phyloP scores from a whole-genome alignment of 257 asterid genomes.

The Lithospermum erythrorhizon region DNA sequence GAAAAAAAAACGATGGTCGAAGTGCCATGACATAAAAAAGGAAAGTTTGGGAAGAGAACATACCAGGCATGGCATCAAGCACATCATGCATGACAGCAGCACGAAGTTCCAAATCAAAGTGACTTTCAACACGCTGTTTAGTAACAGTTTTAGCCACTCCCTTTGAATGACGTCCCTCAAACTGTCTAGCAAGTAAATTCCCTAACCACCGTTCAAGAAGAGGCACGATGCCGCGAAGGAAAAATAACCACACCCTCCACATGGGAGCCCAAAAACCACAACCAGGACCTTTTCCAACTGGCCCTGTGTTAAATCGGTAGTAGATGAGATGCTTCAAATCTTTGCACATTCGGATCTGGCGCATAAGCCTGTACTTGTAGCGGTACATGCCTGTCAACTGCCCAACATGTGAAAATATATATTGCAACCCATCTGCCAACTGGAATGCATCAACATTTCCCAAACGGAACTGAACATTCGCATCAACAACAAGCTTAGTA shows the following conservation, averaged over 20 bases:
- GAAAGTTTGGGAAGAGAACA: constrained; percentile 5
- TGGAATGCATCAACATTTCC: constrained; percentile 99
- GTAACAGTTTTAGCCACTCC: constrained; percentile 99
- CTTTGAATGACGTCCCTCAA: constrained; percentile 95
- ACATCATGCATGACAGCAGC: constrained; percentile 99
- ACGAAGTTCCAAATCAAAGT: constrained; percentile 97
- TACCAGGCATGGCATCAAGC: constrained; percentile 98
- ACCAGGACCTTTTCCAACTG: constrained; percentile 99
- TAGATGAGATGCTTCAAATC: constrained; percentile 95
- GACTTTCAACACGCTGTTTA: constrained; percentile 99
- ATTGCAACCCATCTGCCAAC: constrained; percentile 97
- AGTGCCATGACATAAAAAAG: neutral
- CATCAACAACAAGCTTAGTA: constrained; percentile 98
- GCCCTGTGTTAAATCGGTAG: constrained; percentile 96
- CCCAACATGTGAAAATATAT: constrained; percentile 95
- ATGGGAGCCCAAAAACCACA: constrained; percentile 99
- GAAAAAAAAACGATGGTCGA: neutral
- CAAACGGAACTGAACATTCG: constrained; percentile 93
- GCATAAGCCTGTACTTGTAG: constrained; percentile 94
- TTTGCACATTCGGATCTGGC: constrained; percentile 99
- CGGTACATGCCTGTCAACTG: constrained; percentile 99
- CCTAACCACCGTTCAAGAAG: constrained; percentile 98
- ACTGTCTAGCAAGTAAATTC: constrained; percentile 88
- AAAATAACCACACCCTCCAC: constrained; percentile 99
- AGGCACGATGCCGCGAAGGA: constrained; percentile 98